Evolutionary conservation across 371 early-diverging fungal species (phyloP).

Genomic region (Actinomortierella ambigua): DNA sequence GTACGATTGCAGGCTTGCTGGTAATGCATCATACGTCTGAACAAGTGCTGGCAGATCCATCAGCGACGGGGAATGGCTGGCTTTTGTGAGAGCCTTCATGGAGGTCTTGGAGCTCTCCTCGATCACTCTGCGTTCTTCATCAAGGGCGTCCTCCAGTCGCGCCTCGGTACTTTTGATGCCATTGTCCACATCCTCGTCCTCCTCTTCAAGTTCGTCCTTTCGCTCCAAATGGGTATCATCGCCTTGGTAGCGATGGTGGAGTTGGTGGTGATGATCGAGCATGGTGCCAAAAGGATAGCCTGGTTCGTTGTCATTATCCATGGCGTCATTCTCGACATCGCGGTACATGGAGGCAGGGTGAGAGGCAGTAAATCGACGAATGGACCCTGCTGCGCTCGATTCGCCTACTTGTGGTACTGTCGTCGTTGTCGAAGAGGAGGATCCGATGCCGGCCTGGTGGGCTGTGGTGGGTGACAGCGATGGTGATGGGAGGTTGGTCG

Average conservation of each 20-base stretch:
- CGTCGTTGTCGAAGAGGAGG: too few species aligned
- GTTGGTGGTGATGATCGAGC: constrained; percentile 4
- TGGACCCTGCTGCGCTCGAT: too few species aligned
- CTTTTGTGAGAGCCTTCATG: too few species aligned
- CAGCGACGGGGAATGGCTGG: constrained; percentile 40
- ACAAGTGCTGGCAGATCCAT: constrained; percentile 57
- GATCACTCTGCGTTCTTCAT: too few species aligned
- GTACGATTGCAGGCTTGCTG: constrained; percentile 71
- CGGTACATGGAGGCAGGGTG: too few species aligned
- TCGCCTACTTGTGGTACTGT: too few species aligned
- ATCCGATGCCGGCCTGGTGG: constrained; percentile 7
- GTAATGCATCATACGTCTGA: constrained; percentile 66
- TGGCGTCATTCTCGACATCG: too few species aligned
- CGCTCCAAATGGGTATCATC: constrained; percentile 1
- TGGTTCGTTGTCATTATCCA: too few species aligned
- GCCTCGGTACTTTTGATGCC: constrained; percentile 29
- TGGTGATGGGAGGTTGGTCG: constrained; percentile 51
- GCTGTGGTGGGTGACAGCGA: constrained; percentile 49
- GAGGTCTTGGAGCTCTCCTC: too few species aligned
- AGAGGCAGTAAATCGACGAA: too few species aligned
- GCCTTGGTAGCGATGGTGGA: constrained; percentile 7
- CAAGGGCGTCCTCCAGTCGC: constrained; percentile 5
- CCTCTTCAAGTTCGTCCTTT: not conserved
- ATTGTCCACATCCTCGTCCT: constrained; percentile 10
- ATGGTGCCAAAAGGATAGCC: constrained; percentile 12